Evolutionary conservation across 1,139 yeast species (phyloP), one percentile per base, ranked within the genome.

Genomic region (Yamadazyma pseudoaaseri): DNA sequence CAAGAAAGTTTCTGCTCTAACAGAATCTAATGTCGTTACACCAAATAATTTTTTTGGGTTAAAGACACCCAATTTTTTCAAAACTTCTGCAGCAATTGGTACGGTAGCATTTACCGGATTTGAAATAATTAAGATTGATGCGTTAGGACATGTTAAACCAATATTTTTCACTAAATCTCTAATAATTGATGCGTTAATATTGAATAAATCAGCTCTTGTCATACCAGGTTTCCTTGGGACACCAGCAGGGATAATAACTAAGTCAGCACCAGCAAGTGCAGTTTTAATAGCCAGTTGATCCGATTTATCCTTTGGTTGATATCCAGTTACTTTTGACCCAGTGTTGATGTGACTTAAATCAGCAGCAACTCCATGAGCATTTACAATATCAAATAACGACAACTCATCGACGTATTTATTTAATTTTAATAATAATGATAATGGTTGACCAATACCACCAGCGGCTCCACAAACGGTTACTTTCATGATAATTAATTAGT

Each of bases 371-470:
- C 92, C 90, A 29, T 67, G 65, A 18, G 85, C 82, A 44, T 79
- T 74, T 41, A 79, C 81, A 38, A 82, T 75, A 62, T 82, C 90
- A 48, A 67, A 82, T 20, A 82, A 62, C 4, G 85, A 66, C 44
- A 82, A 65, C 45, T 76, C 76, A 20, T 73, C 63, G 23, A 81
- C 73, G 23, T 64, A 56, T 7, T 76, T 71, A 48, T 77, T 76
- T 36, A 79, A 61, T 53, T 82, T 81, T 45, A 81, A 64, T 41
- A 82, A 64, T 36, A 82, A 62, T 2, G 89, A 81, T 30, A 82
- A 66, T 25, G 89, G 87, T 56, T 81, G 89, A 30, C 90, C 90
- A 51, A 82, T 81, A 44, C 90, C 90, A 44, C 90, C 89, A 32
- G 87, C 84, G 30, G 89, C 89, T 43, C 90, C 89, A 47, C 83